Conservation (phyloP, 2,329 filamentous ascomycete genomes). For the Scytalidium sp. region DNA sequence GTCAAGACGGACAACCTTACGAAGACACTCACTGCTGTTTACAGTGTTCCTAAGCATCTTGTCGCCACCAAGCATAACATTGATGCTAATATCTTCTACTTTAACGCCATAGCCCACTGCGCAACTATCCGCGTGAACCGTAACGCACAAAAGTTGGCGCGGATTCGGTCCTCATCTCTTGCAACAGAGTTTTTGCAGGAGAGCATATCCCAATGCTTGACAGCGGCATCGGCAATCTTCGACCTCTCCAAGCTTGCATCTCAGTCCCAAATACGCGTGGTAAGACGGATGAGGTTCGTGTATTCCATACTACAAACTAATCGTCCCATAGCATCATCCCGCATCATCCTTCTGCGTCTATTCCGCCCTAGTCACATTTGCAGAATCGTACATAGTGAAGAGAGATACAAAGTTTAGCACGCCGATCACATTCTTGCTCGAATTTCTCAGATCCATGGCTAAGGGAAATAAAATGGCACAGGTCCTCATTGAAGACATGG, state of each 20-base stretch:
- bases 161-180: slow-evolving; percentile 56
- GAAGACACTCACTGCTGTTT: slow-evolving; percentile 82
- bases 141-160: slow-evolving; percentile 83
- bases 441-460: neutral
- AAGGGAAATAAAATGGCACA: neutral
- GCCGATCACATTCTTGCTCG: neutral
- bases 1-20: slow-evolving; percentile 89
- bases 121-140: slow-evolving; percentile 96
- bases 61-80: slow-evolving; percentile 73
- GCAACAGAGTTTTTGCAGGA: slow-evolving; percentile 61
- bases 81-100: slow-evolving; percentile 83
- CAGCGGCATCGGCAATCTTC: slow-evolving; percentile 62
- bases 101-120: slow-evolving; percentile 93
- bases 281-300: neutral
- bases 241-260: slow-evolving; percentile 64
- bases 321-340: neutral
- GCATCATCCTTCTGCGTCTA: neutral
- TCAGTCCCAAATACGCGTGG: neutral
- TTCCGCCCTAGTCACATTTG: neutral
- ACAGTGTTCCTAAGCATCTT: slow-evolving; percentile 83
- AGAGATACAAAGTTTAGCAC: neutral
- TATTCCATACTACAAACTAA: neutral
- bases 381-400: neutral
- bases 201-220: slow-evolving; percentile 87
- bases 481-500: neutral